These are phyloP conservation scores for Candolleomyces eurysporus DNA, from an alignment of 768 basidiomycete genomes.

Conservation along the genomic window DNA sequence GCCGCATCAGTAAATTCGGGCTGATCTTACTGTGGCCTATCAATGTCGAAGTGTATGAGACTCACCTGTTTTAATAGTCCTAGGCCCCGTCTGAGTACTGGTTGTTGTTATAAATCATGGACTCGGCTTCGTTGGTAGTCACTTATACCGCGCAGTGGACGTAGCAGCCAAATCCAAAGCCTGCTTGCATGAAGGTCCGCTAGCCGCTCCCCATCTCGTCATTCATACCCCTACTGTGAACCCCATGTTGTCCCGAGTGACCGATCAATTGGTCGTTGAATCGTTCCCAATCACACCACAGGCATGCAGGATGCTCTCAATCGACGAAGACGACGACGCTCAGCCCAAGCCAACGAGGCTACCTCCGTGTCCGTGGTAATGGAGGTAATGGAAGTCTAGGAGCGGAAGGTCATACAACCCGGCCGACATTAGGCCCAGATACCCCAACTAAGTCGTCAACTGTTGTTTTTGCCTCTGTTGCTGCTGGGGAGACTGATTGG, in stretches of 20 bases:
- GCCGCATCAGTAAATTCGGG: no score
- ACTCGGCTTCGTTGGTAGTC: no score
- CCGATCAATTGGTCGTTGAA: not conserved
- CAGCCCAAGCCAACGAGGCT: no score
- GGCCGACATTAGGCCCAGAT: not conserved
- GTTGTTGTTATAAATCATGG: no score
- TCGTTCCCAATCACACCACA: conserved; percentile 14
- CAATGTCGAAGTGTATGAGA: no score
- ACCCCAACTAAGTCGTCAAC: not conserved
- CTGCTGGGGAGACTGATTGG: not conserved
- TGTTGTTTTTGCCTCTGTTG: not conserved
- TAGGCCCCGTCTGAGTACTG: no score
- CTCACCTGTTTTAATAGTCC: no score
- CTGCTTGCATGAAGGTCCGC: conserved; percentile 18
- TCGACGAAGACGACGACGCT: not conserved
- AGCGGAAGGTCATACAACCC: conserved; percentile 56
- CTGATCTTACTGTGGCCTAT: no score
- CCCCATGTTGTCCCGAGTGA: no score
- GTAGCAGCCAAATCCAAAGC: conserved; percentile 37
- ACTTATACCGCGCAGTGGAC: conserved; percentile 9
- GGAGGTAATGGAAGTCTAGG: conserved; percentile 73
- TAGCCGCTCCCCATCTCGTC: conserved; percentile 7
- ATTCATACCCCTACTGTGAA: not conserved
- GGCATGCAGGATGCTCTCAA: conserved; percentile 1
- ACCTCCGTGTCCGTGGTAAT: conserved; percentile 10